Base-by-base conservation (phyloP, 352 stramenopile genomes). In the Halophytophthora batemanensis region DNA sequence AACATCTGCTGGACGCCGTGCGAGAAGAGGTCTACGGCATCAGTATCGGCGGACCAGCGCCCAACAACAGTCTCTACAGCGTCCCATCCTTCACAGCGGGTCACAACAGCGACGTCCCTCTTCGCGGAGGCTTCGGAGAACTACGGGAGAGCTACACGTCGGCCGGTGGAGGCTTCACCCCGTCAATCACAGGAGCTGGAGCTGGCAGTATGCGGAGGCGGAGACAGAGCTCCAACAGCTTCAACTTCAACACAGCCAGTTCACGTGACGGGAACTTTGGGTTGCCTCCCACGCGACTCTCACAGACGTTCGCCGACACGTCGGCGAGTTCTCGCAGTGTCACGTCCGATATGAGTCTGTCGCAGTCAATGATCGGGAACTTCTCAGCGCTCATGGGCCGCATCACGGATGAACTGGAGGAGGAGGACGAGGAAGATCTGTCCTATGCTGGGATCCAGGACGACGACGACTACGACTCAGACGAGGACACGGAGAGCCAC, bases 11-110 rank as follows among this genome's bases (percentile, higher is more conserved):
- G 1, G 53, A 69, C n/a, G 66, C 69, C 2, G 29, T 94, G 39
- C 72, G 75, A 6, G 69, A 87, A 60, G 69, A 91, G 25, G 73
- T 91, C 11, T 87, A 84, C 46, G 76, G 76, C 10, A 87, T 87
- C 45, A 75, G 65, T 7, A 64, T 87, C 12, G 58, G 31, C 19
- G 42, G 43, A 4, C 25, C 25, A 31, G 6, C 11, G 7, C 10
- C 7, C 17, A 44, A 39, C 1, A 29, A 23, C 19, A 59, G 56
- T 42, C 61, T 53, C 12, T 19, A 17, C 25, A 14, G 40, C 10
- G n/a, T 22, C 15, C 38, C 38, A 6, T 43, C 38, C 38, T 14
- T 43, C 38, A 44, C 45, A 10, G 57, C 51, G 23, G 45, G 51
- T 14, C 53, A 57, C 15, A 54, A 50, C 1, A 56, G 47, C 17